Base-by-base conservation (phyloP, 306 rosid species). In the Purshia tridentata region DNA sequence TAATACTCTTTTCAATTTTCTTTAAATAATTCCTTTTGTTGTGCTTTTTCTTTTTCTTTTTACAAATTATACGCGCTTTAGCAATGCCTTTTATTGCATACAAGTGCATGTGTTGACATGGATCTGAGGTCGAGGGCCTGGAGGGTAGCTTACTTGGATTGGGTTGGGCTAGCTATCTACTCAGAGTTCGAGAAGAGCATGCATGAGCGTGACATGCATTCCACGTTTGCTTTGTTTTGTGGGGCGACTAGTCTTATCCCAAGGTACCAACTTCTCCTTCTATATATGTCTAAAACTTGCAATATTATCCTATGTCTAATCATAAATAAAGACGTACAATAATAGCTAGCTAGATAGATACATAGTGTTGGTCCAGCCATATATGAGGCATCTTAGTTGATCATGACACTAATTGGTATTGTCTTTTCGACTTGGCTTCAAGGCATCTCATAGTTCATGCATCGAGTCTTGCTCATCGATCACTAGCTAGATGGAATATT, bases 251-350 rank as follows among this genome's bases (percentile, higher is more conserved):
- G 67, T 59, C 79, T 18, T 45, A 18, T 67, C 57, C 65, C 48
- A 51, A 59, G 40, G 46, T 52, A 61, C 72, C 83, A 68, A 67
- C 83, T 60, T 51, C 64, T 35, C 46, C 56, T 67, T 35, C 8
- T 62, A 41, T 42, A 37, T n/a, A 39, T 54, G 64, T 58, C 42
- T 12, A 10, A 57, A 7, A 57, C 40, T 15, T 57, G 40, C 9
- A n/a, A n/a, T 23, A 6, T 16, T 29, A 50, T 35, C 72, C 42
- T 67, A 49, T 4, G 29, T 67, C 47, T 5, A 50, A 67, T 67
- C 47, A 10, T n/a, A n/a, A n/a, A n/a, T n/a, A n/a, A n/a, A n/a
- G n/a, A n/a, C n/a, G n/a, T n/a, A n/a, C n/a, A n/a, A n/a, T n/a
- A n/a, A n/a, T n/a, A n/a, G n/a, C n/a, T n/a, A n/a, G n/a, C n/a